Conservation (phyloP, 2,329 filamentous ascomycete species). For the Plectosphaerella cucumerina region DNA sequence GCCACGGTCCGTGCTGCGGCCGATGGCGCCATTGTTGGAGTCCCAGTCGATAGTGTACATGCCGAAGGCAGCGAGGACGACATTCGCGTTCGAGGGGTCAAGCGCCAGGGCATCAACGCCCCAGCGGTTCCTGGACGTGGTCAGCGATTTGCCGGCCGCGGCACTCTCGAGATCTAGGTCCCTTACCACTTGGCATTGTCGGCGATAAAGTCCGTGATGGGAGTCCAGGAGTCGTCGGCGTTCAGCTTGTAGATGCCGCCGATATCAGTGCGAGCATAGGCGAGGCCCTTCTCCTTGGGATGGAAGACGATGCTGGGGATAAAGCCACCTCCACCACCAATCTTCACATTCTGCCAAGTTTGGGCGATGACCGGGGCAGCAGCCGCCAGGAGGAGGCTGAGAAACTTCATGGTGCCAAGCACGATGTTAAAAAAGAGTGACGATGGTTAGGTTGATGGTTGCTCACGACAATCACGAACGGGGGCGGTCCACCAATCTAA, state of each 20-base stretch:
- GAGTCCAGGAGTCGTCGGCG: conserved; percentile 50
- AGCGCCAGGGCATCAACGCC: conserved; percentile 53
- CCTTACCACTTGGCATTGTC: conserved; percentile 40
- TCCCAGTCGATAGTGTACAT: conserved; percentile 59
- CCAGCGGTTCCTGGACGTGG: conserved; percentile 43
- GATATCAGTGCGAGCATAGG: conserved; percentile 54
- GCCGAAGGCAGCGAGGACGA: conserved; percentile 50
- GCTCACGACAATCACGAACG: not conserved
- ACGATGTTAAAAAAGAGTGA: not conserved
- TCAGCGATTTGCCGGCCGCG: not conserved
- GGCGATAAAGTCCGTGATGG: conserved; percentile 43
- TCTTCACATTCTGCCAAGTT: conserved; percentile 45
- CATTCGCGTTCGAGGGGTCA: conserved; percentile 47
- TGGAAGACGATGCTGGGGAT: conserved; percentile 54
- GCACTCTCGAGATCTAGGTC: too few relatives aligned
- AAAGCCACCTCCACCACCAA: conserved; percentile 57
- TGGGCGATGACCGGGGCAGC: conserved; percentile 20
- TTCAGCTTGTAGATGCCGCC: conserved; percentile 54
- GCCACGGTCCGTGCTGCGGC: conserved; percentile 50
- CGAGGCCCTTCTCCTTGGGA: conserved; percentile 43
- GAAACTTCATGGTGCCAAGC: conserved; percentile 8
- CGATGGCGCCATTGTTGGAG: conserved; percentile 51
- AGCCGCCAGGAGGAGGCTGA: conserved; percentile 7
- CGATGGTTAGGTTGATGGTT: not conserved
- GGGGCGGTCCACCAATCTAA: not conserved